phyloP scores from a whole-genome alignment of 805 yeast species.

The Jamesozyma jinghongensis region DNA sequence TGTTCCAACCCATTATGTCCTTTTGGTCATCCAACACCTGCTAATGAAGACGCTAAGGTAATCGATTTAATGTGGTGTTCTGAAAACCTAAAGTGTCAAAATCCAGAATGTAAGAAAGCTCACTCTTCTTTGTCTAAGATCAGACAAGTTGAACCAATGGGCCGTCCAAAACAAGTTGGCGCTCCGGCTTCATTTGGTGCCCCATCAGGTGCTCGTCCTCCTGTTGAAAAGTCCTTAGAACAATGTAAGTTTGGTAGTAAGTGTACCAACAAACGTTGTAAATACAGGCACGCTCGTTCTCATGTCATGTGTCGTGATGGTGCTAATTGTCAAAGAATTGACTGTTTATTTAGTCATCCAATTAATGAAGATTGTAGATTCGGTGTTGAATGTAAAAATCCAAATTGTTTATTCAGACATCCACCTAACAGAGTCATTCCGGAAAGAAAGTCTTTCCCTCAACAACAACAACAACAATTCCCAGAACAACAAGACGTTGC shows the following conservation, averaged over 20 bases:
- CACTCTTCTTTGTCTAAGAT: conserved; percentile 69
- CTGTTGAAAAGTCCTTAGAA: conserved; percentile 50
- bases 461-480: conserved; percentile 30
- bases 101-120: conserved; percentile 57
- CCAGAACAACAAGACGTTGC: conserved; percentile 7
- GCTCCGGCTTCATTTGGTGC: conserved; percentile 6
- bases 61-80: conserved; percentile 68
- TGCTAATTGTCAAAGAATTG: conserved; percentile 62
- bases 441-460: conserved; percentile 7
- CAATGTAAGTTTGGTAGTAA: conserved; percentile 72
- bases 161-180: conserved; percentile 17
- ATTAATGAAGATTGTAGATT: conserved; percentile 70
- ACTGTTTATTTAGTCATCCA: conserved; percentile 81
- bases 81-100: conserved; percentile 53
- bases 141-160: conserved; percentile 29
- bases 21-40: conserved; percentile 88
- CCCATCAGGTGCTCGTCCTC: conserved; percentile 15
- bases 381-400: conserved; percentile 65
- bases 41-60: conserved; percentile 65
- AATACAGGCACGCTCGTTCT: conserved; percentile 75
- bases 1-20: conserved; percentile 78
- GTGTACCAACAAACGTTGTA: conserved; percentile 73
- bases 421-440: conserved; percentile 60
- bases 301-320: conserved; percentile 76
- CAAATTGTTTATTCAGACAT: conserved; percentile 64